These are phyloP conservation scores for Xylaria sp. DNA, from an alignment of 2,329 filamentous ascomycete genomes.

Conservation along the genomic window DNA sequence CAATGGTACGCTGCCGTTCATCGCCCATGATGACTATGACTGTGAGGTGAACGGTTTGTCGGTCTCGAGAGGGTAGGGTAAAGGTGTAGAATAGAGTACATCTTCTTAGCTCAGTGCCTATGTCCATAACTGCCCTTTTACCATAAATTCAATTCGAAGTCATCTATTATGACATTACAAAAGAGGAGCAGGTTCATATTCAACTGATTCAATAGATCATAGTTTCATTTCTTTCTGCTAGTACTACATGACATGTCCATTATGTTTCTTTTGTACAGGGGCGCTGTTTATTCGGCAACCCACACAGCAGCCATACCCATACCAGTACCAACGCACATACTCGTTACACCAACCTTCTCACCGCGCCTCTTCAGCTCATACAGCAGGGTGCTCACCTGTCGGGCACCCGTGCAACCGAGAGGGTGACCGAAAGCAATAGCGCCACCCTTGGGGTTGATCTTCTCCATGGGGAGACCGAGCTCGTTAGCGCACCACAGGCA, in stretches of 20 bases:
- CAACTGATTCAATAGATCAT: neutral
- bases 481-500: constrained; percentile 94
- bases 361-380: constrained; percentile 88
- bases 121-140: neutral
- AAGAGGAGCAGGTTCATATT: constrained; percentile 7
- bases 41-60: neutral
- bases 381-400: constrained; percentile 91
- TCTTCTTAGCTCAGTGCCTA: neutral
- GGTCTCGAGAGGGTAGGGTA: neutral
- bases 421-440: constrained; percentile 97
- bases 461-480: constrained; percentile 81
- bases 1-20: neutral
- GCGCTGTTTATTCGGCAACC: constrained; percentile 80
- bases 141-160: neutral
- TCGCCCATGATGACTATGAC: neutral
- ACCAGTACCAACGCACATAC: constrained; percentile 96
- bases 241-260: constrained; percentile 18
- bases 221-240: constrained; percentile 7
- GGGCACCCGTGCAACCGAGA: constrained; percentile 90
- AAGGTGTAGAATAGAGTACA: neutral
- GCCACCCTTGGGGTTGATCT: constrained; percentile 97
- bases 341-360: constrained; percentile 88
- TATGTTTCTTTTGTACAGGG: constrained; percentile 5
- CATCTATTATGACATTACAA: constrained; percentile 2
- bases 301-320: constrained; percentile 99